Conservation (phyloP, 169 alveolate species). For the Cyclospora cayetanensis region DNA sequence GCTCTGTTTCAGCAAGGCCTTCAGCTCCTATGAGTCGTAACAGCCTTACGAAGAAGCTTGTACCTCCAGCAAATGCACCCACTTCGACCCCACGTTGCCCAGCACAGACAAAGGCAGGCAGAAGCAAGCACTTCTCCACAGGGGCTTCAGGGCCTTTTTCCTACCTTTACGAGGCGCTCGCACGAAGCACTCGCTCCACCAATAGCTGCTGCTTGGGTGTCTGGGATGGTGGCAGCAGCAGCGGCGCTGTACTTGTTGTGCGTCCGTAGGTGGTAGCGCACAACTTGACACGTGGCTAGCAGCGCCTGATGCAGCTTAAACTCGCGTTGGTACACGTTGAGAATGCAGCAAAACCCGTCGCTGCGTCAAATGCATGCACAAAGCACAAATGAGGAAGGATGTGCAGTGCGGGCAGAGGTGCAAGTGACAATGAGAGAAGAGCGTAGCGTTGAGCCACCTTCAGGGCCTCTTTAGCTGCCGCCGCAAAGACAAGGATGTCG, state of each 20-base stretch:
- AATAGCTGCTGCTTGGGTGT: slow-evolving; percentile 37
- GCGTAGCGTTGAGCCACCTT: too few species aligned
- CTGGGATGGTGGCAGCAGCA: slow-evolving; percentile 39
- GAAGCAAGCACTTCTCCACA: too few species aligned
- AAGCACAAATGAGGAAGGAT: neutral
- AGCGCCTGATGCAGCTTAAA: slow-evolving; percentile 39
- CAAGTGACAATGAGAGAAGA: too few species aligned
- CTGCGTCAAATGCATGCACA: neutral
- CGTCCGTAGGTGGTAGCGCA: slow-evolving; percentile 44
- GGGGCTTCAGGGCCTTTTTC: neutral
- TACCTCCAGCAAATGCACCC: neutral
- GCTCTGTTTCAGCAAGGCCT: slow-evolving; percentile 13
- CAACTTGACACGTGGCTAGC: slow-evolving; percentile 5
- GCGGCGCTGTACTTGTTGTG: slow-evolving; percentile 43
- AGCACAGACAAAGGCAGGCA: too few species aligned
- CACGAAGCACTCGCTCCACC: slow-evolving; percentile 12
- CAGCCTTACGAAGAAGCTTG: neutral
- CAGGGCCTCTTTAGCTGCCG: too few species aligned
- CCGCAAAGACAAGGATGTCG: too few species aligned
- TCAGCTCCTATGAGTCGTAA: neutral
- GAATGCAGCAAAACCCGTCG: slow-evolving; percentile 45
- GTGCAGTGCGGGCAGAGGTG: too few species aligned
- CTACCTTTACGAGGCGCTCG: slow-evolving; percentile 34
- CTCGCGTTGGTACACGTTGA: slow-evolving; percentile 36
- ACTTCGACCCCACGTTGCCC: neutral